Evolutionary conservation across 1,284 basidiomycete species (phyloP).

Genomic region (Boletus mariae): DNA sequence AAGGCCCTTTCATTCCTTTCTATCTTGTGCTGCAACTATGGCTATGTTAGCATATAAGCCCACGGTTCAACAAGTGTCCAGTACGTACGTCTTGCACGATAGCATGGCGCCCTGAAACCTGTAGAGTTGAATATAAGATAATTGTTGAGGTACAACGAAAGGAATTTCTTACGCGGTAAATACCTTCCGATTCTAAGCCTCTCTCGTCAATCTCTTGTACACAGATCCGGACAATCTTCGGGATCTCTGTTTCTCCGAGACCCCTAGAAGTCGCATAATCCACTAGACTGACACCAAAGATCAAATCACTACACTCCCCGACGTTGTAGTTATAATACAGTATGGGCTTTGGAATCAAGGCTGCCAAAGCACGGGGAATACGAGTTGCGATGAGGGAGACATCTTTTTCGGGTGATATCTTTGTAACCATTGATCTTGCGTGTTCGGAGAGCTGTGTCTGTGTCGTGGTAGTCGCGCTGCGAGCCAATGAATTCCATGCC

Average conservation of each 20-base stretch:
- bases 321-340: slow-evolving; percentile 81
- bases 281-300: slow-evolving; percentile 88
- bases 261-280: slow-evolving; percentile 89
- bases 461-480: slow-evolving; percentile 64
- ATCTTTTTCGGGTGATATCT: slow-evolving; percentile 70
- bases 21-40: slow-evolving; percentile 79
- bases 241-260: slow-evolving; percentile 71
- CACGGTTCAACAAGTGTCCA: neutral
- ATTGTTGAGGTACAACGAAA: neutral
- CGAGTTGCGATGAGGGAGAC: slow-evolving; percentile 50
- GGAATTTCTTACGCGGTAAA: slow-evolving; percentile 62
- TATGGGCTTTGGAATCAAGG: slow-evolving; percentile 61
- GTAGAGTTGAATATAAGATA: slow-evolving; percentile 6
- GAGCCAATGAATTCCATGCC: slow-evolving; percentile 14
- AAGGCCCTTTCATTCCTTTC: slow-evolving; percentile 90
- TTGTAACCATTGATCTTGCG: slow-evolving; percentile 53
- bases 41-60: slow-evolving; percentile 10
- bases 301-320: slow-evolving; percentile 84
- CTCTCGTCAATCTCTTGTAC: slow-evolving; percentile 81
- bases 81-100: slow-evolving; percentile 70
- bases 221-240: slow-evolving; percentile 83
- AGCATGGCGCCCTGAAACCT: slow-evolving; percentile 85
- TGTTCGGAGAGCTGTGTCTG: slow-evolving; percentile 66
- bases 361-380: slow-evolving; percentile 57
- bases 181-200: slow-evolving; percentile 81